These are phyloP conservation scores for Tirmania nivea DNA, from an alignment of 495 filamentous ascomycete genomes.

Conservation along the genomic window DNA sequence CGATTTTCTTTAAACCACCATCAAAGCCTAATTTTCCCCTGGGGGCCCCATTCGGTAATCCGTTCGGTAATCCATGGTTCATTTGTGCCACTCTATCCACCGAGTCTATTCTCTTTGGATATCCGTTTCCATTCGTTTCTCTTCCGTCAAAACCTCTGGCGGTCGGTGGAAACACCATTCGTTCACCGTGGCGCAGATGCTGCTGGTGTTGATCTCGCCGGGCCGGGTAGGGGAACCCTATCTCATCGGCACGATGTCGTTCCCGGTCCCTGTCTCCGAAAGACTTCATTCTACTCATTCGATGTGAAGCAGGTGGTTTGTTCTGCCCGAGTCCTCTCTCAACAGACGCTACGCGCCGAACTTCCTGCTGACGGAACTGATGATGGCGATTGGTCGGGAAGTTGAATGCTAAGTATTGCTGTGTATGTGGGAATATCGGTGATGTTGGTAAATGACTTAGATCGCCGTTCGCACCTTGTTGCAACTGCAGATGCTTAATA, in stretches of 20 bases:
- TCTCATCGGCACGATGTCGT: background rate
- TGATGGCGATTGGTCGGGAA: background rate
- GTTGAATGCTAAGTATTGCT: background rate
- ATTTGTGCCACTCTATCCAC: background rate
- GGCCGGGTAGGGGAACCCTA: background rate
- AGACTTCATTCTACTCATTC: background rate
- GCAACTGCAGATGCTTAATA: background rate
- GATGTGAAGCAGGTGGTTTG: background rate
- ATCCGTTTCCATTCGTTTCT: background rate
- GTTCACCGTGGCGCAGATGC: background rate
- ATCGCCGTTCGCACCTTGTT: background rate
- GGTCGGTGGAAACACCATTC: background rate
- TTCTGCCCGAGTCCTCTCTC: background rate
- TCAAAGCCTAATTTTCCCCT: background rate
- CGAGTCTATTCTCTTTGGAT: background rate
- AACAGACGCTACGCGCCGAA: background rate
- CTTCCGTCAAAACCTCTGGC: no score
- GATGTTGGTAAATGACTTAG: background rate
- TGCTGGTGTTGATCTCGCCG: background rate
- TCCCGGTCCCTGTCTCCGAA: background rate
- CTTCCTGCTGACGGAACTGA: background rate
- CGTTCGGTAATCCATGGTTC: background rate
- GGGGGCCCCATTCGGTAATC: no score
- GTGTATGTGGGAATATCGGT: background rate
- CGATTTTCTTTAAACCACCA: background rate